A percentile compares a stretch with the other conserved stretches of the same genome.
phyloP scores from a whole-genome alignment of 2,329 filamentous ascomycete genomes.

The Seiridium unicorne region DNA sequence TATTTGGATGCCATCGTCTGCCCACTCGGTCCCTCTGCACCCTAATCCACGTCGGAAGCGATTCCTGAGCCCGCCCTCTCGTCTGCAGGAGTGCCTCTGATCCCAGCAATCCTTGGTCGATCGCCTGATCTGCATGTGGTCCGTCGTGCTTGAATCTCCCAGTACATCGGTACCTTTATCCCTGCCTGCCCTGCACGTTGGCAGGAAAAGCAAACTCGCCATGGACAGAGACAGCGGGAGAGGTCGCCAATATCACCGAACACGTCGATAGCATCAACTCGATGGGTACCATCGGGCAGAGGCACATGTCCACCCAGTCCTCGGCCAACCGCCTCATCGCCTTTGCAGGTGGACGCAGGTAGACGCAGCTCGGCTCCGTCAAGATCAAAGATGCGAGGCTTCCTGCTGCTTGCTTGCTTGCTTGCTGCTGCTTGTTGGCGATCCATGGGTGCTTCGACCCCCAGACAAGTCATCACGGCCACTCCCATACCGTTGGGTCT shows the following conservation, averaged over 20 bases:
- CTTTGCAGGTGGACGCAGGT: background rate
- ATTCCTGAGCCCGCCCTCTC: background rate
- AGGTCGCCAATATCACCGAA: background rate
- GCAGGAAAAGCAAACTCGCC: background rate
- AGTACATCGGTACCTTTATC: background rate
- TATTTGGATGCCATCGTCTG: no score
- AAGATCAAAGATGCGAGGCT: background rate
- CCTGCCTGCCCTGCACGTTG: background rate
- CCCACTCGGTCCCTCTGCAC: no score
- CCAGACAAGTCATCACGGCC: slow-evolving; percentile 1
- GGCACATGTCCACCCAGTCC: background rate
- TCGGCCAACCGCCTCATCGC: background rate
- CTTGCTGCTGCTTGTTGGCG: background rate
- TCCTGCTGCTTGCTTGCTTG: background rate
- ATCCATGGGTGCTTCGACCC: background rate
- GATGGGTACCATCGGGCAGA: slow-evolving; percentile 1
- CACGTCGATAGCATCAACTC: background rate
- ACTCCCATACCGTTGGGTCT: slow-evolving; percentile 9
- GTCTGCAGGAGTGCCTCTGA: background rate
- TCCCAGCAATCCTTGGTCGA: background rate
- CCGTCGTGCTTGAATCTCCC: background rate
- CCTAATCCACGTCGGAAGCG: background rate
- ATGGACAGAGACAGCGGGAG: background rate
- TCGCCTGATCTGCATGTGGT: background rate
- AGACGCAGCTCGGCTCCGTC: background rate